These are phyloP conservation scores for Trichoderma sp. DNA, from an alignment of 2,329 filamentous ascomycete genomes.

Conservation along the genomic window DNA sequence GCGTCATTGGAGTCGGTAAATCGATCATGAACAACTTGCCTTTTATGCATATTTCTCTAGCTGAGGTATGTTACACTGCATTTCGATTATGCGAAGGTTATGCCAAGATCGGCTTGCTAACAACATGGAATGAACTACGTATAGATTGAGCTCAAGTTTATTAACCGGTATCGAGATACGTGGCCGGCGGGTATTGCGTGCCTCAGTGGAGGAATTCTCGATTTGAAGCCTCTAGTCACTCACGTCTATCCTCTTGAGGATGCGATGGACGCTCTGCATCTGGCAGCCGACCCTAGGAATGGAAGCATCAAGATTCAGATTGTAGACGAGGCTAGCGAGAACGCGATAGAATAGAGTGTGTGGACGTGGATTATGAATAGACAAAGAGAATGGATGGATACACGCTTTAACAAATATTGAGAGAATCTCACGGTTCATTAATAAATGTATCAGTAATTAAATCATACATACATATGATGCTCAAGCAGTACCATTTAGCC, in stretches of 20 bases:
- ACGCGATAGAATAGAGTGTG: neutral
- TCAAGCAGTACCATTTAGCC: neutral
- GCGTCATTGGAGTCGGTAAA: conserved; percentile 6
- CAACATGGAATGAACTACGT: neutral
- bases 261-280: neutral
- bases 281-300: neutral
- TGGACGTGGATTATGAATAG: neutral
- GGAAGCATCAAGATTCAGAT: conserved; percentile 13
- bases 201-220: conserved; percentile 1
- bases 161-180: conserved; percentile 3
- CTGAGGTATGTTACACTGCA: neutral
- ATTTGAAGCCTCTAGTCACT: conserved; percentile 3
- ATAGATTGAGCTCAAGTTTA: conserved; percentile 10
- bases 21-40: conserved; percentile 12
- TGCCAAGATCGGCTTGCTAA: neutral
- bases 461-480: neutral
- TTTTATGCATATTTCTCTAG: conserved; percentile 9
- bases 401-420: neutral
- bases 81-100: neutral
- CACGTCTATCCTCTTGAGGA: neutral
- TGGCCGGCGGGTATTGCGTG: conserved; percentile 11
- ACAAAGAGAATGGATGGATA: neutral
- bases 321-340: neutral
- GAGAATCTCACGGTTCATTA: neutral
- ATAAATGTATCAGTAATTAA: neutral